phyloP scores from a whole-genome alignment of 176 grass and related monocot genomes.

The Oryza nivara region DNA sequence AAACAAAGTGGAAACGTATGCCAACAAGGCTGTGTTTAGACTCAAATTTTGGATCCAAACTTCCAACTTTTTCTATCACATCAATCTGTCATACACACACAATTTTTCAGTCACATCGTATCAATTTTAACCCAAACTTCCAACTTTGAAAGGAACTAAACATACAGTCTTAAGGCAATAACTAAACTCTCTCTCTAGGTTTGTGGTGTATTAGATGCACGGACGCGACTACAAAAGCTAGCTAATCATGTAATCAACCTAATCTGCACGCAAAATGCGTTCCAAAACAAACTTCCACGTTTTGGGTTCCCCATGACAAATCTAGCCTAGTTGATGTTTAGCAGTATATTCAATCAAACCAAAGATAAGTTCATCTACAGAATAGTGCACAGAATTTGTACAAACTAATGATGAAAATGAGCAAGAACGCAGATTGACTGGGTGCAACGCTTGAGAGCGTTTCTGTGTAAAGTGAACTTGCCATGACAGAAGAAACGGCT shows the following conservation, averaged over 20 bases:
- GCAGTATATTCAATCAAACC: neutral
- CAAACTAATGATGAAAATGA: neutral
- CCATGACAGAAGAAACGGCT: constrained; percentile 87
- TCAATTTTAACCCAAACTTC: no score
- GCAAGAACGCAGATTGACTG: neutral
- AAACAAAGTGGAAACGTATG: neutral
- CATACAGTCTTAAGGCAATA: neutral
- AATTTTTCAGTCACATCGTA: no score
- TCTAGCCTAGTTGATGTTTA: neutral
- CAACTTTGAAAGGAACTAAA: no score
- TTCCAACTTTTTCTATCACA: no score
- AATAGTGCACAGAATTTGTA: neutral
- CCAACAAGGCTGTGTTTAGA: no score
- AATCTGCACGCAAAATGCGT: neutral
- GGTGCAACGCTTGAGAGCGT: neutral
- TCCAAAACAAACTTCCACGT: neutral
- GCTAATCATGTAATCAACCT: neutral
- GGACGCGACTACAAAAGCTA: neutral
- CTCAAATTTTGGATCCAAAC: no score
- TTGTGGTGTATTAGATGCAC: neutral
- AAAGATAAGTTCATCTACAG: neutral
- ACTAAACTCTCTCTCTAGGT: neutral
- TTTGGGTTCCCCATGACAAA: neutral
- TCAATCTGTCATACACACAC: no score
- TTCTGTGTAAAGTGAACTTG: neutral